Evolutionary conservation across 1,139 yeast species (phyloP).

Genomic region (Arxiozyma slooffiae): DNA sequence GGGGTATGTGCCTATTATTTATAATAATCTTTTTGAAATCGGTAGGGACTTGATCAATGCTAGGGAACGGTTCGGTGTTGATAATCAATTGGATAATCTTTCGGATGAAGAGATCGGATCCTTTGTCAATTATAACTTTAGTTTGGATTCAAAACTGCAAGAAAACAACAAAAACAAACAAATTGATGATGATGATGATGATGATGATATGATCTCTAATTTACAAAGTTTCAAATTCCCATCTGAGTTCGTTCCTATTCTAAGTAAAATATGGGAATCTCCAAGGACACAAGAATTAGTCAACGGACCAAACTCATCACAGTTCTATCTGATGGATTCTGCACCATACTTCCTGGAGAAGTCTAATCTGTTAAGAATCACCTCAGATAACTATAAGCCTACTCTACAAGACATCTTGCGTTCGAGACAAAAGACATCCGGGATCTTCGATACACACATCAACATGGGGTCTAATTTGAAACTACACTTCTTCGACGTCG

Average conservation of each 20-base stretch:
- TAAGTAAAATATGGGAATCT: constrained; percentile 46
- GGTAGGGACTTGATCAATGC: constrained; percentile 46
- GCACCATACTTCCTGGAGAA: constrained; percentile 64
- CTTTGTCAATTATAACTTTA: constrained; percentile 38
- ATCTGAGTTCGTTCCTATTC: constrained; percentile 36
- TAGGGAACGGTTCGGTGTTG: constrained; percentile 25
- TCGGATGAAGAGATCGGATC: constrained; percentile 38
- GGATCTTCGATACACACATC: constrained; percentile 76
- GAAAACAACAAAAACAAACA: neutral
- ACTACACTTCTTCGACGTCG: constrained; percentile 83
- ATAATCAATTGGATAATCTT: constrained; percentile 16
- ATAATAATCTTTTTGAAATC: constrained; percentile 57
- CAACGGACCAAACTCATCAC: constrained; percentile 48
- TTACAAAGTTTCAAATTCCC: constrained; percentile 13
- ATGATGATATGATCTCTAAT: constrained; percentile 2
- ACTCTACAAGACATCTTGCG: constrained; percentile 67
- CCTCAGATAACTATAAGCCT: constrained; percentile 53
- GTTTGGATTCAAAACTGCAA: constrained; percentile 7
- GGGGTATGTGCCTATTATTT: constrained; percentile 63
- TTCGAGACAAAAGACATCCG: constrained; percentile 87
- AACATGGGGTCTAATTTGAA: constrained; percentile 59
- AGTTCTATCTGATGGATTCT: constrained; percentile 79
- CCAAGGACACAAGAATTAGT: constrained; percentile 52
- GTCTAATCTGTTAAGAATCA: constrained; percentile 49
- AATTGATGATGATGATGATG: constrained; percentile 3